Evolutionary conservation across 345 rosid genomes (phyloP).

Genomic region (Angophora floribunda): DNA sequence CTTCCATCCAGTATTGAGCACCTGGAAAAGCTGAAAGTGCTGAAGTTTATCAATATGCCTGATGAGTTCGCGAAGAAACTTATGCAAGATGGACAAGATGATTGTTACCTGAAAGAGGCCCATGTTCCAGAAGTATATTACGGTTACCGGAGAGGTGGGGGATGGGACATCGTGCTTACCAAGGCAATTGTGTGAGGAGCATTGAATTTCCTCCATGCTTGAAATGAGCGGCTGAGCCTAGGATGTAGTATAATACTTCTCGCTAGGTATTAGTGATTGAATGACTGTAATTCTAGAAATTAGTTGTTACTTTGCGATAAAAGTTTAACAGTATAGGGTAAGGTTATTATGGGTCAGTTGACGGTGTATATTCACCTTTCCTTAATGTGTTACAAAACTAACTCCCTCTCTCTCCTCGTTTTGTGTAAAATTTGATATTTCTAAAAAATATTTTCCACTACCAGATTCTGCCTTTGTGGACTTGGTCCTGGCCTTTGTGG

Average conservation of each 20-base stretch:
- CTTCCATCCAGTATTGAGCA: slow-evolving; percentile 17
- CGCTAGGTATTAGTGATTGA: neutral
- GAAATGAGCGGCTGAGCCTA: neutral
- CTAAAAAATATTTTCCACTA: too few species aligned
- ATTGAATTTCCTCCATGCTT: slow-evolving; percentile 2
- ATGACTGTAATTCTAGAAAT: neutral
- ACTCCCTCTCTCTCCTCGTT: too few species aligned
- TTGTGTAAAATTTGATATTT: too few species aligned
- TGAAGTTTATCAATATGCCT: slow-evolving; percentile 19
- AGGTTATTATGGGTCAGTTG: neutral
- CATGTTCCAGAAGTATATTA: slow-evolving; percentile 17
- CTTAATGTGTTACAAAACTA: too few species aligned
- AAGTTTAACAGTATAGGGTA: neutral
- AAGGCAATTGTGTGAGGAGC: neutral
- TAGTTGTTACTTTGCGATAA: neutral
- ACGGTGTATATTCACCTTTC: neutral
- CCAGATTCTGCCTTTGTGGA: too few species aligned
- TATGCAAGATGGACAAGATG: neutral
- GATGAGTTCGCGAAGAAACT: slow-evolving; percentile 13
- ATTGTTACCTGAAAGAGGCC: slow-evolving; percentile 4
- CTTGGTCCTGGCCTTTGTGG: too few species aligned
- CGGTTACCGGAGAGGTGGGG: slow-evolving; percentile 10
- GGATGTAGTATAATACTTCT: neutral
- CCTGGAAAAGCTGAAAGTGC: slow-evolving; percentile 9
- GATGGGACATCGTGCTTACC: slow-evolving; percentile 7